These are phyloP conservation scores for Fusarium anguioides DNA, from an alignment of 2,329 filamentous ascomycete species.

Conservation along the genomic window DNA sequence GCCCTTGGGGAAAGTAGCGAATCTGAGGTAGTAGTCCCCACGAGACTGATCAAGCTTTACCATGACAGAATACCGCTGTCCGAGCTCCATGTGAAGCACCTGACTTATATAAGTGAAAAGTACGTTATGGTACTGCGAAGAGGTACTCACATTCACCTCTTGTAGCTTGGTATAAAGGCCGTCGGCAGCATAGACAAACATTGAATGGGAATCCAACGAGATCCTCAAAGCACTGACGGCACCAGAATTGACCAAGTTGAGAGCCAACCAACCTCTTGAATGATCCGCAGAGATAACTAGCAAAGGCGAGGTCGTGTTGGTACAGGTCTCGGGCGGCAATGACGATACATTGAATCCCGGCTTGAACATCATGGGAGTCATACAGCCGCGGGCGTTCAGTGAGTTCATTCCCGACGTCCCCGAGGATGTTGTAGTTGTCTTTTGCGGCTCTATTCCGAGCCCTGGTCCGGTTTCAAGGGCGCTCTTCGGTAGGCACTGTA, in stretches of 20 bases:
- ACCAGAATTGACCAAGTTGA: neutral
- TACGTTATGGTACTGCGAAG: neutral
- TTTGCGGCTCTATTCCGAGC: neutral
- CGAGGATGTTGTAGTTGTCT: neutral
- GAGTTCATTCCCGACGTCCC: neutral
- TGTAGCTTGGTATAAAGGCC: neutral
- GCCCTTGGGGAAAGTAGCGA: neutral
- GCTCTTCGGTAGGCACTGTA: neutral
- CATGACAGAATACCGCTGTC: neutral
- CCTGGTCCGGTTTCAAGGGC: neutral
- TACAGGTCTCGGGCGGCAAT: neutral
- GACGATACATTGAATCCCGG: neutral
- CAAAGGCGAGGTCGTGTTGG: neutral
- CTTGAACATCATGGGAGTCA: neutral
- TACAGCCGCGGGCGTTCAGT: neutral
- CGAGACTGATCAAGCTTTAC: neutral
- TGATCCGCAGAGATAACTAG: neutral
- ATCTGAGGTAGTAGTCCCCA: neutral
- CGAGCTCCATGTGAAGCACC: neutral
- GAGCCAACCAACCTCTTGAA: neutral
- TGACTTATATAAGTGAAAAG: neutral
- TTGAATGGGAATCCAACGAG: neutral
- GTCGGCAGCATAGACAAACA: neutral
- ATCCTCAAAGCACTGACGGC: neutral
- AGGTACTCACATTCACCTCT: neutral